Percentiles rank a stretch among this genome's conserved stretches.
phyloP scores from a whole-genome alignment of 2,329 filamentous ascomycete genomes.

The Eurotiales sp. region DNA sequence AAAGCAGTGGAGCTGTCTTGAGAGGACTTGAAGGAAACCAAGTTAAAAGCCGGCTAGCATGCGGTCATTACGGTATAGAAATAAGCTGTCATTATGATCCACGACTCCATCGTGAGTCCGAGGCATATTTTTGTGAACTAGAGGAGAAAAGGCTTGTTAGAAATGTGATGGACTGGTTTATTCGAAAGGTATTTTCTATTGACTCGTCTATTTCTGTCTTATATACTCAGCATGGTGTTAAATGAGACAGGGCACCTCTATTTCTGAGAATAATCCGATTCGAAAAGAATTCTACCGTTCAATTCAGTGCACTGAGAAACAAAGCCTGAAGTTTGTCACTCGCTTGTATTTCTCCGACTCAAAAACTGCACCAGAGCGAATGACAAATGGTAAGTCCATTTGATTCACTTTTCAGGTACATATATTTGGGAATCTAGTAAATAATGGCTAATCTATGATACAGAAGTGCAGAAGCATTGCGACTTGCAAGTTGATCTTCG shows the following conservation, averaged over 20 bases:
- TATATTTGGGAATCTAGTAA: not conserved
- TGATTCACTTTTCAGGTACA: too few species aligned
- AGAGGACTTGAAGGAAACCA: conserved; percentile 23
- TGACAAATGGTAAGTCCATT: not conserved
- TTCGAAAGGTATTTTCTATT: conserved; percentile 19
- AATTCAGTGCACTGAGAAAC: rapidly evolving
- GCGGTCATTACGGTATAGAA: conserved; percentile 18
- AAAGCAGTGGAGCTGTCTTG: conserved; percentile 22
- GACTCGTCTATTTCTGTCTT: not conserved
- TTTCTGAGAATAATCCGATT: conserved; percentile 19
- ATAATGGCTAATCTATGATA: not conserved
- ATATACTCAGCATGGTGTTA: not conserved
- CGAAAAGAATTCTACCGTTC: conserved; percentile 1
- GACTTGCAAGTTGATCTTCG: conserved; percentile 19
- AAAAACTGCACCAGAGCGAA: conserved; percentile 9
- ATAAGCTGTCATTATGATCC: rapidly evolving
- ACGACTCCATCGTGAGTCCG: not conserved
- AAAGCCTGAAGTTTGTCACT: not conserved
- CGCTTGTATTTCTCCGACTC: conserved; percentile 13
- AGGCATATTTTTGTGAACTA: conserved; percentile 9
- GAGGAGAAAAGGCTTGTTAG: conserved; percentile 8
- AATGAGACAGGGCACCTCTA: conserved; percentile 13
- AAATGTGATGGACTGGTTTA: conserved; percentile 21
- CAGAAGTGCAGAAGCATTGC: conserved; percentile 19
- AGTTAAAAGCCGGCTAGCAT: conserved; percentile 20